phyloP scores from a whole-genome alignment of 768 basidiomycete genomes.

The Suillus plorans region DNA sequence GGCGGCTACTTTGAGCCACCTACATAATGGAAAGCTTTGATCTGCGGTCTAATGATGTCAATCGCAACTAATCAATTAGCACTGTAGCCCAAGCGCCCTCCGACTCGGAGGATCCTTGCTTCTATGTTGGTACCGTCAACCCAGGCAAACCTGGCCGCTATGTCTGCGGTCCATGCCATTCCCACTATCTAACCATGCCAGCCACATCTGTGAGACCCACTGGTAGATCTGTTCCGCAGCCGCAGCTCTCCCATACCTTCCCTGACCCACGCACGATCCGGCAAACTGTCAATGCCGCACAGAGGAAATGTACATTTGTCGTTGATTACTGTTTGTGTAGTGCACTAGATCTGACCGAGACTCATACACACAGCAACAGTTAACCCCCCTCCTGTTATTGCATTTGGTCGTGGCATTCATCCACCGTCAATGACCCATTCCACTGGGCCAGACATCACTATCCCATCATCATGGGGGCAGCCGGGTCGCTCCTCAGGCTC shows the following conservation, averaged over 20 bases:
- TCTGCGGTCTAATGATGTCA: too few relatives aligned
- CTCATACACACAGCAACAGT: background rate
- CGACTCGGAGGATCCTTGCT: background rate
- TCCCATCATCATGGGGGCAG: background rate
- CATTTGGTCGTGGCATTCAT: background rate
- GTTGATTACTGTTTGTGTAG: too few relatives aligned
- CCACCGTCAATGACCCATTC: background rate
- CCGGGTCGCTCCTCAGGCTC: background rate
- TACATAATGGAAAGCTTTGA: too few relatives aligned
- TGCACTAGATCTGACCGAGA: background rate
- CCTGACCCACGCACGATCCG: conserved; percentile 1
- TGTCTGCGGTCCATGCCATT: background rate
- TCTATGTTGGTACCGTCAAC: background rate
- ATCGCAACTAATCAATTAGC: too few relatives aligned
- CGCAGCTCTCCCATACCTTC: background rate
- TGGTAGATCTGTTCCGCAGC: too few relatives aligned
- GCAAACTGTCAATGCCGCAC: background rate
- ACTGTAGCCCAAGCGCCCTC: too few relatives aligned
- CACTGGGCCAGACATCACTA: background rate
- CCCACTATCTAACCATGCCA: background rate
- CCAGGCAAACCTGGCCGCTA: background rate
- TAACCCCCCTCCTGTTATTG: conserved; percentile 4
- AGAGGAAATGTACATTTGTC: background rate
- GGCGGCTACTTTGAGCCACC: too few relatives aligned
- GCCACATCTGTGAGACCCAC: background rate